Percentiles rank a stretch among this genome's conserved stretches.
phyloP scores from a whole-genome alignment of 768 basidiomycete species.

The Clitopilus passeckerianus region DNA sequence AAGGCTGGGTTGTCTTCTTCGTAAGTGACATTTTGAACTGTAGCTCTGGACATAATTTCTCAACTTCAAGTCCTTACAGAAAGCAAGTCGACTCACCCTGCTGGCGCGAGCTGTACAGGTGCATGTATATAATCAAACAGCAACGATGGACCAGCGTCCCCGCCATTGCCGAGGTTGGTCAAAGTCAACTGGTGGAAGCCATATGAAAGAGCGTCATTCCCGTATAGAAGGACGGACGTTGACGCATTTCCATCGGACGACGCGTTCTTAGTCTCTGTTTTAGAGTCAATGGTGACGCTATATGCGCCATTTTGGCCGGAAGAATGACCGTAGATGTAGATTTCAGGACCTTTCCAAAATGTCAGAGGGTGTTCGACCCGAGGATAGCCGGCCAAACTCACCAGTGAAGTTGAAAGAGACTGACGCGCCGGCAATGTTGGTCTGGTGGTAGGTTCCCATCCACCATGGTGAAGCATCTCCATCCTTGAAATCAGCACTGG shows the following conservation, averaged over 20 bases:
- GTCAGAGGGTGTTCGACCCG: neutral
- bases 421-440: constrained; percentile 27
- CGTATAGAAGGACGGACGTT: constrained; percentile 26
- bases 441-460: constrained; percentile 40
- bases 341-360: constrained; percentile 27
- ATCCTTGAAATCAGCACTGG: constrained; percentile 26
- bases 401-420: constrained; percentile 40
- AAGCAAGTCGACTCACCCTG: constrained; percentile 24
- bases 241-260: constrained; percentile 26
- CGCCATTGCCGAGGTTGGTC: constrained; percentile 33
- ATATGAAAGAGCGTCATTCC: constrained; percentile 29
- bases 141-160: constrained; percentile 28
- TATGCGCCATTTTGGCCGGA: constrained; percentile 39
- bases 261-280: constrained; percentile 21
- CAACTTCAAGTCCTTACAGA: neutral
- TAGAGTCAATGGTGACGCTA: constrained; percentile 32
- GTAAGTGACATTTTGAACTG: constrained; percentile 32
- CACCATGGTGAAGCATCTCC: constrained; percentile 29
- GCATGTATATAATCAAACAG: constrained; percentile 37
- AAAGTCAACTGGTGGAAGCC: constrained; percentile 30
- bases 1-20: constrained; percentile 34
- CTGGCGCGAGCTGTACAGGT: constrained; percentile 38
- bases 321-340: constrained; percentile 36
- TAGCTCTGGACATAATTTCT: constrained; percentile 23
- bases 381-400: constrained; percentile 10